These are phyloP conservation scores for Erodium maritimum DNA, from an alignment of 345 rosid species.

Conservation along the genomic window DNA sequence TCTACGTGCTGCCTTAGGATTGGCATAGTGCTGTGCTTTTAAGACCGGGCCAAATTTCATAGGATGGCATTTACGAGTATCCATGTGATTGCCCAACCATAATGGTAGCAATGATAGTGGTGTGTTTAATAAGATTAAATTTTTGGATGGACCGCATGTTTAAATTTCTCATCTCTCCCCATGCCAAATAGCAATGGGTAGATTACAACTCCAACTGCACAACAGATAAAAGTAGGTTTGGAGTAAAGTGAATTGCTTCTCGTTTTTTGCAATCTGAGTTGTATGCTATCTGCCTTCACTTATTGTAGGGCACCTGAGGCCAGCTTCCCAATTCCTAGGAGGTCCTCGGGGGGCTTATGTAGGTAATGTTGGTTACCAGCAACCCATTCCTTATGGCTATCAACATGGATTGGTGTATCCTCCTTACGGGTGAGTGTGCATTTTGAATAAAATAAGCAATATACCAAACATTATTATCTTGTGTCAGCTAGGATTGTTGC, in stretches of 20 bases:
- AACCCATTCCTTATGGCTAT: constrained; percentile 50
- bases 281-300: constrained; percentile 1
- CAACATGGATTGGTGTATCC: constrained; percentile 69
- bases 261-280: too few relatives aligned
- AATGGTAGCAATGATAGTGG: neutral
- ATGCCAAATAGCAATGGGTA: neutral
- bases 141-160: neutral
- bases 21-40: too few relatives aligned
- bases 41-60: neutral
- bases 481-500: constrained; percentile 3
- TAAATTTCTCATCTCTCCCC: neutral
- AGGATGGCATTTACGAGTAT: neutral
- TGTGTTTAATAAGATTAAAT: neutral
- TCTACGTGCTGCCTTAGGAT: neutral
- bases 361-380: constrained; percentile 74
- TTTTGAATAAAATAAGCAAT: constrained; percentile 1
- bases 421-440: constrained; percentile 67
- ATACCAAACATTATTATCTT: constrained; percentile 2
- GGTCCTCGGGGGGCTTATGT: constrained; percentile 44
- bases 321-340: constrained; percentile 43
- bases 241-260: neutral
- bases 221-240: neutral
- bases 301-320: constrained; percentile 52
- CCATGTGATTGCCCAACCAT: neutral
- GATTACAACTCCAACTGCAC: neutral